Conservation (phyloP, 225 moss, liverwort and hornwort genomes). For the Asterella californica region DNA sequence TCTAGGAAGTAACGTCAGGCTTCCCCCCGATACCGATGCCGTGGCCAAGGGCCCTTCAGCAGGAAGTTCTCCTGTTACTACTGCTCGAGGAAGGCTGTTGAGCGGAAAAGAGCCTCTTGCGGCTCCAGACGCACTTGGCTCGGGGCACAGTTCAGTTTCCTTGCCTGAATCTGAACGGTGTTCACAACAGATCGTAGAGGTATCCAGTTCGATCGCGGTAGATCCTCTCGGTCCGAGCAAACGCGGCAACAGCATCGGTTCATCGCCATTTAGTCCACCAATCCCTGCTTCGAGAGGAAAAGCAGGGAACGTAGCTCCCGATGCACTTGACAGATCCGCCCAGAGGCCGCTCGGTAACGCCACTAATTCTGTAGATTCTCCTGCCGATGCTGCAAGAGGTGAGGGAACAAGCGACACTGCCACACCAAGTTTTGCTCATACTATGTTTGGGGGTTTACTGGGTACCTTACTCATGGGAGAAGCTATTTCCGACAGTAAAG, state of each 20-base stretch:
- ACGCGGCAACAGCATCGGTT: not conserved
- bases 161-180: not conserved
- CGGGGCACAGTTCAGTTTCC: not conserved
- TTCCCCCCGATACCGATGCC: not conserved
- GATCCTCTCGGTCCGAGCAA: not conserved
- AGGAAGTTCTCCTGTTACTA: not conserved
- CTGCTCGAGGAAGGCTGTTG: not conserved
- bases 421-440: not conserved
- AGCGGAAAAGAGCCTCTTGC: not conserved
- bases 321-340: not conserved
- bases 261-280: not conserved
- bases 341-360: not conserved
- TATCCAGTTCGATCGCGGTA: too few species aligned
- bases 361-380: too few species aligned
- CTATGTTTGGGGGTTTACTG: slow-evolving; percentile 12
- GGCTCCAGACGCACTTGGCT: slow-evolving; percentile 1
- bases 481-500: not conserved
- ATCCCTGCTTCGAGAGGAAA: not conserved
- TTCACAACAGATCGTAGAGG: not conserved
- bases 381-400: not conserved
- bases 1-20: not conserved
- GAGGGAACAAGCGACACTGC: not conserved
- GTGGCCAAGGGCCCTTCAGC: not conserved
- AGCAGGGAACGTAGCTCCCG: not conserved
- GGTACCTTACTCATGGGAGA: slow-evolving; percentile 26